Evolutionary conservation across 257 asterid species (phyloP).

Genomic region (Cruciata laevipes): DNA sequence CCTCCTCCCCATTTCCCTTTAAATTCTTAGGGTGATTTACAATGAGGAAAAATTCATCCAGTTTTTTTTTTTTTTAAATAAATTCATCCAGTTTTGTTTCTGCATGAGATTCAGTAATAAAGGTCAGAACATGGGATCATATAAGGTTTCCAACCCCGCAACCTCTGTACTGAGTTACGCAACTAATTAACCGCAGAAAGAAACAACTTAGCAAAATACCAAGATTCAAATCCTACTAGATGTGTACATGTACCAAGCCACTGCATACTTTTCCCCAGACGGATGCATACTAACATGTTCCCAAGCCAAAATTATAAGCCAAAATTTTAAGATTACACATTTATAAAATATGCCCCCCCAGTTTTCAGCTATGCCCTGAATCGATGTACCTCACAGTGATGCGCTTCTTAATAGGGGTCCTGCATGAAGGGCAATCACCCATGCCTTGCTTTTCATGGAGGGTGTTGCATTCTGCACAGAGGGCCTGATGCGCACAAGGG

Average conservation of each 20-base stretch:
- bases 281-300: background rate
- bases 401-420: conserved; percentile 48
- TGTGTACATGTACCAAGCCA: background rate
- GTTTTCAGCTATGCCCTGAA: conserved; percentile 1
- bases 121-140: background rate
- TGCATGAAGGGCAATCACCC: conserved; percentile 75
- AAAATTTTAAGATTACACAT: background rate
- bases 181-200: background rate
- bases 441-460: conserved; percentile 57
- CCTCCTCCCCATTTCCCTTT: no score
- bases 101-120: background rate
- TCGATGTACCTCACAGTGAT: conserved; percentile 33
- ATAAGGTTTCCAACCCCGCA: background rate
- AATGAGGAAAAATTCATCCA: no score
- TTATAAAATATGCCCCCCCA: background rate
- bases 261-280: background rate
- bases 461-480: conserved; percentile 53
- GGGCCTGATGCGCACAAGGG: conserved; percentile 84
- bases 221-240: background rate
- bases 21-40: no score
- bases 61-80: no score
- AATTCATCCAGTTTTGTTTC: no score
- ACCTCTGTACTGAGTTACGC: no score
- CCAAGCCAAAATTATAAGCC: background rate
- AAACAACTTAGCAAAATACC: background rate